Evolutionary conservation across 306 rosid species (phyloP).

Genomic region (Fragaria iinumae): DNA sequence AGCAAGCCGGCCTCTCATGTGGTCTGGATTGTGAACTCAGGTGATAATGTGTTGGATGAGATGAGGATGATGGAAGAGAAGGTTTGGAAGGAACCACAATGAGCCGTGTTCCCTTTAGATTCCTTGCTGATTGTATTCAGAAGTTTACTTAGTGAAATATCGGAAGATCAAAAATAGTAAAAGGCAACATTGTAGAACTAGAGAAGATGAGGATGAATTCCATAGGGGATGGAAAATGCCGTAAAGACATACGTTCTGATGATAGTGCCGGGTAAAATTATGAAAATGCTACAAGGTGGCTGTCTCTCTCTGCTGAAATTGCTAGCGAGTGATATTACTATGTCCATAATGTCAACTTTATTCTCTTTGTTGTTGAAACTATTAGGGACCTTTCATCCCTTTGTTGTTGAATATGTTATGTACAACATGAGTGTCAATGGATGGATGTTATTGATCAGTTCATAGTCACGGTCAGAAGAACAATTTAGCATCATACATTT

Average conservation of each 20-base stretch:
- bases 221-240: too few species aligned
- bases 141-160: too few species aligned
- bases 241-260: background rate
- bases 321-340: constrained; percentile 35
- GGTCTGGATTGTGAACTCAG: too few species aligned
- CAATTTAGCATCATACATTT: too few species aligned
- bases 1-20: too few species aligned
- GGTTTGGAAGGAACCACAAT: constrained; percentile 6
- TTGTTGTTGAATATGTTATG: background rate
- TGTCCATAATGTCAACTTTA: constrained; percentile 32
- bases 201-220: constrained; percentile 63
- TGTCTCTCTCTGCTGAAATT: too few species aligned
- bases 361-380: constrained; percentile 31
- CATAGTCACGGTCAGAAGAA: too few species aligned
- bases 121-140: constrained; percentile 55
- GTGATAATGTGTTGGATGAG: constrained; percentile 51
- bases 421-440: too few species aligned
- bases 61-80: constrained; percentile 61
- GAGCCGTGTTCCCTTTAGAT: constrained; percentile 56
- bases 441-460: too few species aligned
- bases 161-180: too few species aligned
- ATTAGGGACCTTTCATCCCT: constrained; percentile 24
- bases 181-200: too few species aligned
- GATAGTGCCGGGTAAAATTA: constrained; percentile 61
- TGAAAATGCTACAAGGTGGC: constrained; percentile 35